Percentiles rank a stretch among this genome's conserved stretches.
Conservation (phyloP, 2,329 filamentous ascomycete genomes). For the Pyrenochaeta sp. region DNA sequence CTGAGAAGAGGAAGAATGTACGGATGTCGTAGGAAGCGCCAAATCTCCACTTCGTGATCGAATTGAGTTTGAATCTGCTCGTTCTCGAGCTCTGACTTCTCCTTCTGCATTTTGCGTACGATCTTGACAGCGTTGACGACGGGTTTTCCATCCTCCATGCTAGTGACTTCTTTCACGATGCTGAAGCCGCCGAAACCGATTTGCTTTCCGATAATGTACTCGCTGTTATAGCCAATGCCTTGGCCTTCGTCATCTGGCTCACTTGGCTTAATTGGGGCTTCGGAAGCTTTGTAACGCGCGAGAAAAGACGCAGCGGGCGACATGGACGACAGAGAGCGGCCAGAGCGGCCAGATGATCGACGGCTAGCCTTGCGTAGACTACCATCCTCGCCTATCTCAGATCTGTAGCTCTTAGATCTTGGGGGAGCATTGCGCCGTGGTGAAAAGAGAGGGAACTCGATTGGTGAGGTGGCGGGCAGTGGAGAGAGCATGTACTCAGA, state of each 20-base stretch:
- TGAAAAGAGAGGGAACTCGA: conserved; percentile 45
- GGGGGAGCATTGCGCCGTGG: conserved; percentile 36
- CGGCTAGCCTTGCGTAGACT: conserved; percentile 48
- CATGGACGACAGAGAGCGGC: conserved; percentile 58
- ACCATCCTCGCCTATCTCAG: conserved; percentile 43
- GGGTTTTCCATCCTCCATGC: conserved; percentile 63
- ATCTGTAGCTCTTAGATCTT: conserved; percentile 44
- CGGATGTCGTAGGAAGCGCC: conserved; percentile 70
- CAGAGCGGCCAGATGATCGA: conserved; percentile 57
- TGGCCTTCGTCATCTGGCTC: conserved; percentile 74
- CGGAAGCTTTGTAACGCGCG: conserved; percentile 58
- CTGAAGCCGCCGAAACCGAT: conserved; percentile 73
- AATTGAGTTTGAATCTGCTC: conserved; percentile 72
- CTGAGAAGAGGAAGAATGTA: conserved; percentile 69
- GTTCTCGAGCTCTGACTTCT: conserved; percentile 67
- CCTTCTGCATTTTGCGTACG: conserved; percentile 66
- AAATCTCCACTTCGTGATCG: conserved; percentile 73
- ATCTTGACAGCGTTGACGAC: conserved; percentile 72
- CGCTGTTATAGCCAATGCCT: conserved; percentile 66
- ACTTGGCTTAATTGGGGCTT: conserved; percentile 49
- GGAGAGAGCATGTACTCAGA: conserved; percentile 48
- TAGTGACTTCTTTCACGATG: conserved; percentile 71
- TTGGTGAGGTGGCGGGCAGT: conserved; percentile 43
- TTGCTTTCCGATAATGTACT: conserved; percentile 73
- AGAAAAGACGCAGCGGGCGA: conserved; percentile 68